Base-by-base conservation (phyloP, 2,329 filamentous ascomycete species). In the Phialophora macrospora region DNA sequence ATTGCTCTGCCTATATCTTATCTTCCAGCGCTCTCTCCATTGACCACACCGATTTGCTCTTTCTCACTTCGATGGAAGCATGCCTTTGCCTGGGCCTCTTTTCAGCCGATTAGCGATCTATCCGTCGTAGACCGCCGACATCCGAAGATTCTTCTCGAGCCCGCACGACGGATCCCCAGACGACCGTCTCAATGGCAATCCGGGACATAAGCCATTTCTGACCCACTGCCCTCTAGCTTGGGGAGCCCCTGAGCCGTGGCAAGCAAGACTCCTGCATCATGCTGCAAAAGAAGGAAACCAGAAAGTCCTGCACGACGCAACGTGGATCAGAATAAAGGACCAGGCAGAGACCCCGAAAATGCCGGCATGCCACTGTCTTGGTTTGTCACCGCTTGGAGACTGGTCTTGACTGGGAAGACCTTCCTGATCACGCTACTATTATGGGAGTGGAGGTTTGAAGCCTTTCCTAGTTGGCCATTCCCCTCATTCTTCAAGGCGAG, bases 321-420 rank as follows among this genome's bases (percentile, higher is more conserved):
- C 60, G 54, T 51, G 60, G 60, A 63, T 57, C 57, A 55, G 56
- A 60, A 56, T 48, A 66, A 66, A 66, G 64, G 64, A 66, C 64
- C 64, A 63, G 60, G 55, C 64, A 66, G 59, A 44, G 44, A 52
- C 12, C 8, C 59, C 54, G 32, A 44, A 22, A 30, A 48, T 20
- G n/a, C 41, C 56, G n/a, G 60, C 48, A 51, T 51, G 48, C 20
- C 22, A 17, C 48, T 46, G n/a, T 49, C 26, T 59, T 26, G 14
- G 41, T 20, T 20, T 34, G 44, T 51, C 56, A 9, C 38, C 34
- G 24, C n/a, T 32, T 59, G 22, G 41, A 28, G 38, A 4, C 17
- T 8, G 38, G 2, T 6, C 32, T 46, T 7, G 41, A 20, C 20
- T 51, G n/a, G 44, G 56, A 34, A 49, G 26, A 26, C 5, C 44